Conservation (phyloP, 2,329 filamentous ascomycete genomes). For the Paraconiothyrium brasiliense region DNA sequence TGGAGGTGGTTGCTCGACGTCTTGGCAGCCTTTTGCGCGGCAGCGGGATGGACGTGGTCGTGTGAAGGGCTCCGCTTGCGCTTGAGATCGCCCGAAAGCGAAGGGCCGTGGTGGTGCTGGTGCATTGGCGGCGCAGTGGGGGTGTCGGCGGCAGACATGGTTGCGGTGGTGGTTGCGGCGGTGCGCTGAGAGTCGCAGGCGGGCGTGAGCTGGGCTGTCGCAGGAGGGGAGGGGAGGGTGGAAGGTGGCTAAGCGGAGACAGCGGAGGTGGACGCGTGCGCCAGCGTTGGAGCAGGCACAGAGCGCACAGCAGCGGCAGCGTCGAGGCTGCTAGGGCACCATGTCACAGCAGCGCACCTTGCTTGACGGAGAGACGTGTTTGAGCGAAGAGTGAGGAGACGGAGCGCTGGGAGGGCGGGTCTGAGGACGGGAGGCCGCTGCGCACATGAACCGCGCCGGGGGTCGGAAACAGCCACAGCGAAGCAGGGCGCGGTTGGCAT, state of each 20-base stretch:
- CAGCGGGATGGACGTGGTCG: constrained; percentile 43
- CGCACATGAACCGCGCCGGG: neutral
- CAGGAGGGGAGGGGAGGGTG: constrained; percentile 23
- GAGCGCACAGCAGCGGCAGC: constrained; percentile 14
- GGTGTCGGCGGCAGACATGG: constrained; percentile 38
- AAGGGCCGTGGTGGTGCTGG: constrained; percentile 33
- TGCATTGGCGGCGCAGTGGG: constrained; percentile 34
- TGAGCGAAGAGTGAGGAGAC: constrained; percentile 12
- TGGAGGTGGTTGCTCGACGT: constrained; percentile 66
- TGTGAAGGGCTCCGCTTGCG: constrained; percentile 58
- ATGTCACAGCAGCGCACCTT: constrained; percentile 10
- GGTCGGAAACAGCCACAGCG: constrained; percentile 22
- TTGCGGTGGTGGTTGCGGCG: constrained; percentile 29
- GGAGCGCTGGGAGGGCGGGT: constrained; percentile 7
- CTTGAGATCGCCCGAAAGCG: constrained; percentile 50
- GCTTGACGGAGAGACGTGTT: constrained; percentile 12
- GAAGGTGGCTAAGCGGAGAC: constrained; percentile 27
- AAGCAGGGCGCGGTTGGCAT: constrained; percentile 17
- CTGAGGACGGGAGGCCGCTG: constrained; percentile 13
- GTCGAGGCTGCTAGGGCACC: constrained; percentile 7
- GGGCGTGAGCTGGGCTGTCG: constrained; percentile 18
- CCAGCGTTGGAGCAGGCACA: constrained; percentile 29
- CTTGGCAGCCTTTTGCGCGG: constrained; percentile 62
- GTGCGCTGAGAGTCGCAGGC: constrained; percentile 29
- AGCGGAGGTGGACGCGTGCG: constrained; percentile 22